These are phyloP conservation scores for Wickerhamomyces sp. DNA, from an alignment of 1,139 yeast genomes.

Conservation along the genomic window DNA sequence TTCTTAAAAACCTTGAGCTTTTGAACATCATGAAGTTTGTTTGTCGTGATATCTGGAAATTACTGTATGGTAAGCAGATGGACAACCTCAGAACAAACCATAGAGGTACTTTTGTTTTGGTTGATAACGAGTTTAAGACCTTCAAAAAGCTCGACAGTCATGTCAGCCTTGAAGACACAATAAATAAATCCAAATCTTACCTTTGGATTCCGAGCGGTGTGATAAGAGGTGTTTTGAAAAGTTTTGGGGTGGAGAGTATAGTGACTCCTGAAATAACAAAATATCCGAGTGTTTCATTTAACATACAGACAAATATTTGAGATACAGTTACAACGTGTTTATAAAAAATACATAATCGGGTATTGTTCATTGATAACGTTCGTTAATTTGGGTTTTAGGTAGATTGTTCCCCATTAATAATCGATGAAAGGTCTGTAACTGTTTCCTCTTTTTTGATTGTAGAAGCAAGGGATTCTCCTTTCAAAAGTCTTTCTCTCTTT, in stretches of 20 bases:
- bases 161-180: conserved; percentile 43
- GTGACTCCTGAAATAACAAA: conserved; percentile 65
- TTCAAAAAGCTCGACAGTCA: conserved; percentile 54
- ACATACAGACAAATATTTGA: conserved; percentile 51
- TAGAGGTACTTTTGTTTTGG: conserved; percentile 75
- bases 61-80: conserved; percentile 78
- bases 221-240: conserved; percentile 71
- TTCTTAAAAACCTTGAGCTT: conserved; percentile 49
- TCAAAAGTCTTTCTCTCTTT: conserved; percentile 53
- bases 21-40: conserved; percentile 86
- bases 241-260: conserved; percentile 63
- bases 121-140: conserved; percentile 60
- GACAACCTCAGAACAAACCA: conserved; percentile 92
- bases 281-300: conserved; percentile 67
- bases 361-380: background rate
- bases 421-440: conserved; percentile 48
- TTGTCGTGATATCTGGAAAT: conserved; percentile 88
- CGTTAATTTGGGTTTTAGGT: background rate
- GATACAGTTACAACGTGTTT: no score
- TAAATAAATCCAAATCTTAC: conserved; percentile 47
- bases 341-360: background rate
- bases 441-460: conserved; percentile 47
- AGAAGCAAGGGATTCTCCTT: conserved; percentile 15
- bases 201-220: conserved; percentile 83
- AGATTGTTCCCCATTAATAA: conserved; percentile 18